Base-by-base conservation (phyloP, 73 alveolate species). In the Paramecium primaurelia region DNA sequence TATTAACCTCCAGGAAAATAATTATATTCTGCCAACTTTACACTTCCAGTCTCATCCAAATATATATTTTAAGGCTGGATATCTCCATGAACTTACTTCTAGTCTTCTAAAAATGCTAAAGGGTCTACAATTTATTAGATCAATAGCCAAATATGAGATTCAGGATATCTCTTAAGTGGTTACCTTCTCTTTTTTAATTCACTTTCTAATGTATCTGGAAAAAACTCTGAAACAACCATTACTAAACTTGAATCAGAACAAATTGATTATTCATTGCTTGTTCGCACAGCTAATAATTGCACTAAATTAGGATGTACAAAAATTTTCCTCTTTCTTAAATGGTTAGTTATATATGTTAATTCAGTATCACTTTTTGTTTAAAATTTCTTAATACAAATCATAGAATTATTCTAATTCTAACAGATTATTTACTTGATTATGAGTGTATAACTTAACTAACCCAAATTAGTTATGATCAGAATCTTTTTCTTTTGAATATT, bases 211-310 rank as follows among this genome's bases (percentile, higher is more conserved):
- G 38, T 36, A 37, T 75, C 88, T 36, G 47, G 47, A 25, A 22
- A 75, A 75, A 9, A 42, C 60, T 38, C 88, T 36, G 68, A 75
- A 30, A 75, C 38, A 16, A 38, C 60, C 68, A 75, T 75, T 6
- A 42, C 88, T 75, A 25, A 75, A 75, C 60, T 75, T 9, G 88
- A 75, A 75, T 75, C 60, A 32, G 68, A 75, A 64, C 84, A 64
- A 11, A 64, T 64, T 12, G 84, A 28, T 37, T 75, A 38, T 75
- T 75, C 36, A 38, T 42, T 42, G 58, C 58, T 4, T 11, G 36
- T 75, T 12, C 60, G 42, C 1, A 38, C 84, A 11, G 88, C 88
- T 36, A 34, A 6, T 38, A 75, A 38, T 75, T 42, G 8, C 11
- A 75, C 38, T 38, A 75, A 37, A 38, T 75, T 36, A 36, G 88